Evolutionary conservation across 331 rosid species (phyloP), one percentile per base, ranked within the genome.

Genomic region (Malus hybrid): DNA sequence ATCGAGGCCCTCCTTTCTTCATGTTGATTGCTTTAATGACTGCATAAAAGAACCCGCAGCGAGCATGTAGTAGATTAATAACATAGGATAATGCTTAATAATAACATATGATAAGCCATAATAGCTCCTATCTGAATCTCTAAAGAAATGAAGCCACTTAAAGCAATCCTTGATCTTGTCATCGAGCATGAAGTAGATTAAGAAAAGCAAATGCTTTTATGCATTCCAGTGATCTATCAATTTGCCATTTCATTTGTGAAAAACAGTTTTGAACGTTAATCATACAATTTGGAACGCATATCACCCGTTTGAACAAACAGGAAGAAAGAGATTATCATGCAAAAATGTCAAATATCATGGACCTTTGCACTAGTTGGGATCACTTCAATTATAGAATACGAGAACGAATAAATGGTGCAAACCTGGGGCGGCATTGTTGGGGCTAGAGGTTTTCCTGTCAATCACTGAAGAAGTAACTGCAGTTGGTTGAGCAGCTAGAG

Each of bases 1-100:
- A 79, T 24, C 99, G 88, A 14, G 97, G 99, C 74, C 96, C 99
- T 84, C 97, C 99, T 84, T 92, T 94, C 80, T 81, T 85, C 88
- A 80, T 86, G 74, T 76, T 84, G 77, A 85, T 87, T 65, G 90
- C 66, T 73, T 80, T 75, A 60, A 86, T 85, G 54, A 82, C 92
- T 88, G 86, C 71, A 67, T 76, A 61, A 60, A 74, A 72, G 71
- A 70, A 80, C 36, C 36, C 71, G 48, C 20, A 72, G 1, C 46
- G 46, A 39, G 12, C 46, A 39, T 9, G 46, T 2, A 39, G 46
- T 39, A 9, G 46, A 39, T 39, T 39, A 10, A 39, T 39, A 39
- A 9, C 44, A 29, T 29, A 24, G 24, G 24, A 24, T 24, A 24
- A 24, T 24, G 68, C 28, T 59, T 62, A 28, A 39, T 18, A 60